Base-by-base conservation (phyloP, 257 asterid species). In the Agastache rugosa region DNA sequence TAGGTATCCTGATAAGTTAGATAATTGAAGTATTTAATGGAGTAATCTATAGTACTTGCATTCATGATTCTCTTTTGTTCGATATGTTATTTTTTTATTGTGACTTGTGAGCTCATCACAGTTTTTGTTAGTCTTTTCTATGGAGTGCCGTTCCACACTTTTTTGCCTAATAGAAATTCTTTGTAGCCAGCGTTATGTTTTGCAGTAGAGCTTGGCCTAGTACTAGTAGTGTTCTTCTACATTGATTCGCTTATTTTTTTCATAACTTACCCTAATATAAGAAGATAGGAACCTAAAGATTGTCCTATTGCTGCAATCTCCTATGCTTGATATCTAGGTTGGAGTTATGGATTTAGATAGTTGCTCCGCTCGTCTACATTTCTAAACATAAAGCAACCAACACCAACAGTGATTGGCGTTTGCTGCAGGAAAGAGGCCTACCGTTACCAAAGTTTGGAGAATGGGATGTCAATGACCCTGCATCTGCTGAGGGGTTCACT, bases 371-470 rank as follows among this genome's bases (percentile, higher is more conserved):
- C 10, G 8, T 55, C 10, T 22, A 5, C 63, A 53, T 23, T 56
- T 12, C 12, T 22, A 35, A 22, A 23, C 58, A 44, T 51, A 90
- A 78, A 79, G 84, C 78, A 90, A 85, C 84, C 84, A 84, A 70
- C 37, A 31, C 37, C 7, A 17, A n/a, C 45, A 2, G 45, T 61
- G 0, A 39, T n/a, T 19, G 37, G 17, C 5, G n/a, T 37, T 16
- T 48, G 6, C 47, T 12, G 12, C 35, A 69, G 74, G 74, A 69
- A 51, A 69, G 63, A 69, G 63, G 11, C 47, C 9, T 19, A 34
- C 48, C 74, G 3, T 50, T 69, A n/a, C 74, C 74, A 51, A 69
- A 69, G 58, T 69, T 69, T 35, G 74, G 74, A 51, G 74, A 50
- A 69, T 69, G 74, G 74, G 74, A 69, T 50, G 74, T 50, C 19